Base-by-base conservation (phyloP, 2,329 filamentous ascomycete genomes). In the Teratosphaeria nubilosa region DNA sequence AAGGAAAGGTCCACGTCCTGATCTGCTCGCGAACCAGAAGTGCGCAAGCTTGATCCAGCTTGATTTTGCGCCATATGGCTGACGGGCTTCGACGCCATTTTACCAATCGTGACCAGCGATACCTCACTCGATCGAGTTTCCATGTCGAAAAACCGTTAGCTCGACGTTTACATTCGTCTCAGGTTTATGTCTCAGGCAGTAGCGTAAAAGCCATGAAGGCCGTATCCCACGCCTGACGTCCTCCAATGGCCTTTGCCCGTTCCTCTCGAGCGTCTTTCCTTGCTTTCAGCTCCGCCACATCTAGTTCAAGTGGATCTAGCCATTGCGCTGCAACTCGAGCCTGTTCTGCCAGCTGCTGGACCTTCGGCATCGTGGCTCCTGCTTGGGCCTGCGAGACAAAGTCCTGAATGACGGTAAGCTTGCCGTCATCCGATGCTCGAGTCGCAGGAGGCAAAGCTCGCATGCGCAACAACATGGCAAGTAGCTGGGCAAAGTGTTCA, bases 391-490 rank as follows among this genome's bases (percentile, higher is more conserved):
- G 32, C 32, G 50, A 27, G 31, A 20, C 16, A 53, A 58, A 54
- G 20, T 62, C 61, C 30, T 59, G 61, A n/a, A 58, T 24, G 0
- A 65, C 60, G 6, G 70, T 65, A 5, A 77, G 64, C 45, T 71
- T 66, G 41, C 72, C 70, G 53, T 75, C 69, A 41, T 62, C 60
- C n/a, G 68, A 60, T 2, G 66, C 57, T 5, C 68, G 60, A 4
- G 72, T 74, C 55, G 72, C 74, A 0, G 76, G 77, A 3, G 74
- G 75, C 4, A 79, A 72, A 13, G 71, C 73, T 6, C 82, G 79
- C 78, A 85, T 82, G 62, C 79, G 79, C 53, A 85, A 72, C 32
- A 85, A 70, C 75, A 82, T 82, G 58, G 78, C 76, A 3, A 85
- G 70, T 32, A 84, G 78, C 55, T 82, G 78, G 22, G 80, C 76